phyloP scores from a whole-genome alignment of 768 basidiomycete species.

The Tylopilus sp. region DNA sequence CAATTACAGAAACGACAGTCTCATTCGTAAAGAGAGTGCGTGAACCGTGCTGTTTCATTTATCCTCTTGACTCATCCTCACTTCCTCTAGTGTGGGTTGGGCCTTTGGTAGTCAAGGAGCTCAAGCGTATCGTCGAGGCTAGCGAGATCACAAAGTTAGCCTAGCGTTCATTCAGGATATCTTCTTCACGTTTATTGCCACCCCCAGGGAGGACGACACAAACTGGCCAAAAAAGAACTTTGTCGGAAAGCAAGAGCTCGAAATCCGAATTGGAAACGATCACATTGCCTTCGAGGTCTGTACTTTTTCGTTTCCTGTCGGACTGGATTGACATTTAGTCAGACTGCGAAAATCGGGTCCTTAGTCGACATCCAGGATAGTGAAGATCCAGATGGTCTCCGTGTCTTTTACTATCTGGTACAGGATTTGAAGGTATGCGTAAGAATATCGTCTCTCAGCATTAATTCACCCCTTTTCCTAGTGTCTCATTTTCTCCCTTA shows the following conservation, averaged over 20 bases:
- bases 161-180: neutral
- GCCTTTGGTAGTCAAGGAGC: conserved; percentile 86
- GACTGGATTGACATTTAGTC: neutral
- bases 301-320: neutral
- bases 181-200: neutral
- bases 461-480: conserved; percentile 31
- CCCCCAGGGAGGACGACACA: conserved; percentile 90
- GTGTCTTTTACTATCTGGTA: conserved; percentile 97
- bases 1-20: conserved; percentile 95
- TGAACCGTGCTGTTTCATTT: conserved; percentile 13
- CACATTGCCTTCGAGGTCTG: conserved; percentile 96
- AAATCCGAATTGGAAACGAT: conserved; percentile 89
- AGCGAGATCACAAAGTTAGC: conserved; percentile 91
- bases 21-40: conserved; percentile 98
- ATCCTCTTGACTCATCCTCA: neutral
- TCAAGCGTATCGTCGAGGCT: conserved; percentile 89
- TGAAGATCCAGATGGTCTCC: conserved; percentile 94
- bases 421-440: conserved; percentile 87
- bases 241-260: conserved; percentile 96
- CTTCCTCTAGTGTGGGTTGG: conserved; percentile 82
- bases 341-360: conserved; percentile 99
- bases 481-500: conserved; percentile 98
- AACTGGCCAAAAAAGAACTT: conserved; percentile 99
- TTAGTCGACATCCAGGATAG: conserved; percentile 96
- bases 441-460: neutral